A percentile compares a stretch with the other conserved stretches of the same genome.
phyloP scores from a whole-genome alignment of 2,329 filamentous ascomycete species.

The Microcera coccophila region DNA sequence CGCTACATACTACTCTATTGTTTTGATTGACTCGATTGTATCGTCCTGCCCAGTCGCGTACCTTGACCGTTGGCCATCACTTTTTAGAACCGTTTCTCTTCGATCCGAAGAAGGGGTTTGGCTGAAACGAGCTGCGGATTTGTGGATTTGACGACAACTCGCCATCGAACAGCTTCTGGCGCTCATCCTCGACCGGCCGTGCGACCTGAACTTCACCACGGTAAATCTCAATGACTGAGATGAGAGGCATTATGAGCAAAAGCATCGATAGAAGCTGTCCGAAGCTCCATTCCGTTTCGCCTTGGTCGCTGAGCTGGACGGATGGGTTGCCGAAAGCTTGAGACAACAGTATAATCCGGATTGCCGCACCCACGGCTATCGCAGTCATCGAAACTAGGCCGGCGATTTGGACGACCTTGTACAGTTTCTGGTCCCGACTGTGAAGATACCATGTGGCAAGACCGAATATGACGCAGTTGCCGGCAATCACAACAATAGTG shows the following conservation, averaged over 20 bases:
- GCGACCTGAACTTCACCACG: slow-evolving; percentile 47
- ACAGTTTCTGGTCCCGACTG: slow-evolving; percentile 49
- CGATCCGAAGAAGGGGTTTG: slow-evolving; percentile 43
- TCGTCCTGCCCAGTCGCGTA: no score
- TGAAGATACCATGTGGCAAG: slow-evolving; percentile 64
- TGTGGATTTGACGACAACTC: slow-evolving; percentile 35
- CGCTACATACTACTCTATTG: no score
- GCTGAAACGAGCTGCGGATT: slow-evolving; percentile 36
- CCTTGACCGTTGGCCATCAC: slow-evolving; percentile 17
- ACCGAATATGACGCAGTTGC: slow-evolving; percentile 55
- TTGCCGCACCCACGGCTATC: slow-evolving; percentile 56
- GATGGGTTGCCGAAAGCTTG: slow-evolving; percentile 50
- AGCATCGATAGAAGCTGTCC: slow-evolving; percentile 59
- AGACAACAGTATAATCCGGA: slow-evolving; percentile 53
- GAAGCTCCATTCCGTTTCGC: slow-evolving; percentile 38
- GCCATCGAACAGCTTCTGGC: slow-evolving; percentile 36
- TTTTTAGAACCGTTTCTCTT: slow-evolving; percentile 36
- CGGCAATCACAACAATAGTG: slow-evolving; percentile 58
- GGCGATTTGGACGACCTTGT: slow-evolving; percentile 49
- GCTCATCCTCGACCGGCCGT: slow-evolving; percentile 39
- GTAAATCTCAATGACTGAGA: slow-evolving; percentile 57
- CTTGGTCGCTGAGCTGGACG: slow-evolving; percentile 22
- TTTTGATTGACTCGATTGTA: no score
- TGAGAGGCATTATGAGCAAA: slow-evolving; percentile 55
- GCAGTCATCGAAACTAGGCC: slow-evolving; percentile 54